Evolutionary conservation across 495 filamentous ascomycete genomes (phyloP).

Genomic region (Aspergillus heteromorphus): DNA sequence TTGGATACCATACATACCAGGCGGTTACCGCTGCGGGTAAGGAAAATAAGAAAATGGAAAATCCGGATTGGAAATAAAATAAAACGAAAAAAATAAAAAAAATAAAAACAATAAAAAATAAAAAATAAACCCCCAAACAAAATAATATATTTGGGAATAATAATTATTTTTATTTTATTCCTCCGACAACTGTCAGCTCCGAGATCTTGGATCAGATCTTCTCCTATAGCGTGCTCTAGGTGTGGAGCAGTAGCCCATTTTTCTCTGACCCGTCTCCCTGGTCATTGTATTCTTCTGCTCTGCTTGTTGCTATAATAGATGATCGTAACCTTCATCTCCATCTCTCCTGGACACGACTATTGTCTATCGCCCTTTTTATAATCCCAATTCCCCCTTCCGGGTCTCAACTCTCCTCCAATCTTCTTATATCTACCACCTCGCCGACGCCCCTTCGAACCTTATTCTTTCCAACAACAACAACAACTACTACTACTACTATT

Average conservation of each 20-base stretch:
- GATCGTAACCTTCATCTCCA: slow-evolving; percentile 15
- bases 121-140: slow-evolving; percentile 3
- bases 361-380: slow-evolving; percentile 8
- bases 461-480: background rate
- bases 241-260: slow-evolving; percentile 32
- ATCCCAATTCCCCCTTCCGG: slow-evolving; percentile 6
- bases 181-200: slow-evolving; percentile 42
- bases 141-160: slow-evolving; percentile 1
- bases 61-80: background rate
- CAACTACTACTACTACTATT: background rate
- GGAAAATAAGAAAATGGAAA: slow-evolving; percentile 7
- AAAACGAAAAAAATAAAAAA: slow-evolving; percentile 1
- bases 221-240: slow-evolving; percentile 36
- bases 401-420: slow-evolving; percentile 11
- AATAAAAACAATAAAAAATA: slow-evolving; percentile 6
- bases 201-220: slow-evolving; percentile 48
- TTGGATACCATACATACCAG: slow-evolving; percentile 12
- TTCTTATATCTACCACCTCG: slow-evolving; percentile 20
- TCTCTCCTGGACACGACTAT: slow-evolving; percentile 13
- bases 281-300: slow-evolving; percentile 24
- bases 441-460: slow-evolving; percentile 4
- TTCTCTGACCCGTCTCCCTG: slow-evolving; percentile 39
- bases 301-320: slow-evolving; percentile 22
- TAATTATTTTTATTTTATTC: slow-evolving; percentile 16
- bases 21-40: background rate